Base-by-base conservation (phyloP, 2,329 filamentous ascomycete genomes). In the Verticillium tricorpus region DNA sequence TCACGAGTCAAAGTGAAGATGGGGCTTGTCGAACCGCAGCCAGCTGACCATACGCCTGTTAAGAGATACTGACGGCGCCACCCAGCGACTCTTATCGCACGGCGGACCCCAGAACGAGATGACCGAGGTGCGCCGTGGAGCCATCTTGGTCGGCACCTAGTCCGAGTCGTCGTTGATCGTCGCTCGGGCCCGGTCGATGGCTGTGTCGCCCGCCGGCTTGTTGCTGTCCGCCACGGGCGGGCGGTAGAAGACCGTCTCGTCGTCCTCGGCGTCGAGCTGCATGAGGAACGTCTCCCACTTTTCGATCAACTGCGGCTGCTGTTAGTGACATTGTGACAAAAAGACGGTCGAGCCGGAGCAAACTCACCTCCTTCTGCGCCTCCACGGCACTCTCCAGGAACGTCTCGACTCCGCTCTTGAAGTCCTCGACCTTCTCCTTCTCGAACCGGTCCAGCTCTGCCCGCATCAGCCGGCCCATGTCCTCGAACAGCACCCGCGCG, bases 261-360 rank as follows among this genome's bases (percentile, higher is more conserved):
- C 92, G 63, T 98, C 94, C 69, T 97, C 94, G 9, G 92, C 91
- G 73, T 99, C 95, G 54, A 99, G 82, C 74, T 97, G 95, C 84
- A 98, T 89, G 59, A 99, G 82, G 80, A 97, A 99, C 0, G 95
- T 98, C 78, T 99, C 95, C 95, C 95, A 99, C 65, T 98, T 89
- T 77, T 99, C 95, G 70, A 88, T 87, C 66, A 86, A 76, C 82
- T 87, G 64, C 19, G 34, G 61, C 65, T 66, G 8, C 68, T 68
- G 66, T 74, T 64, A 72, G 69, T 58, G 17, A 17, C 15, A 31
- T 8, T 14, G 59, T 52, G 19, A 25, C 40, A 45, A 52, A 52
- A 37, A 6, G 25, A 25, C 11, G 25, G 19, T 19, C 39, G 2
- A 50, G 52, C 55, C 52, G 17, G 35, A 9, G 31, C 19, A 56